These are phyloP conservation scores for Venturia asperata DNA, from an alignment of 2,329 filamentous ascomycete species.

Conservation along the genomic window DNA sequence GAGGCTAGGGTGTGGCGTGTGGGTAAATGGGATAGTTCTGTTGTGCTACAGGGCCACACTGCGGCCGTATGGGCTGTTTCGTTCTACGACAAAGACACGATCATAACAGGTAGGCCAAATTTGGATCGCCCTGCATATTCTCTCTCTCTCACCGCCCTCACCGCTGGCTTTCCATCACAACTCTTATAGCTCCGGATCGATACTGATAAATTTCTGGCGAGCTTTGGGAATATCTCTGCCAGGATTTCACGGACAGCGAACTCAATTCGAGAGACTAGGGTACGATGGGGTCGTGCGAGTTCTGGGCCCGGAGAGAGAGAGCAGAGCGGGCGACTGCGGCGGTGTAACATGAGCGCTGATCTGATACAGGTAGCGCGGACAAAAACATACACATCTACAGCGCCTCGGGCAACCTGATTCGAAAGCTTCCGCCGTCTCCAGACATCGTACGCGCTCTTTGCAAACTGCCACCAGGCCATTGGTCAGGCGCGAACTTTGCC, in stretches of 20 bases:
- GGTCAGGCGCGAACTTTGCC: constrained; percentile 83
- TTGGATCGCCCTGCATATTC: not conserved
- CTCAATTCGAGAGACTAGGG: not conserved
- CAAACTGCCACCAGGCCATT: constrained; percentile 65
- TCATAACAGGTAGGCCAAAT: constrained; percentile 60
- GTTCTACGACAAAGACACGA: constrained; percentile 67
- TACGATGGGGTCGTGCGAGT: no score
- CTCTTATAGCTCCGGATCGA: not conserved
- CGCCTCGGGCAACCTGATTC: constrained; percentile 54
- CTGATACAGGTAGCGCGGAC: constrained; percentile 68
- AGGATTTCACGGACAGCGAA: not conserved
- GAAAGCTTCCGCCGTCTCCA: constrained; percentile 60
- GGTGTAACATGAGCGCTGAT: not conserved
- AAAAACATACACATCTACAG: constrained; percentile 80
- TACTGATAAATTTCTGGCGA: not conserved
- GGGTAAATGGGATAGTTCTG: constrained; percentile 76
- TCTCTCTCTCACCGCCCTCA: no score
- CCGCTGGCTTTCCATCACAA: no score
- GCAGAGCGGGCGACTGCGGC: no score
- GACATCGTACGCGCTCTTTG: constrained; percentile 87
- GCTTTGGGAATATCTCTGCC: not conserved
- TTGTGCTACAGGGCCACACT: constrained; percentile 66
- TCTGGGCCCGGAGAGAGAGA: no score
- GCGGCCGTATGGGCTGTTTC: constrained; percentile 88
- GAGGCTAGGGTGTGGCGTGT: constrained; percentile 81